These are phyloP conservation scores for Thuja plicata DNA, from an alignment of 83 land plant species.

Conservation along the genomic window DNA sequence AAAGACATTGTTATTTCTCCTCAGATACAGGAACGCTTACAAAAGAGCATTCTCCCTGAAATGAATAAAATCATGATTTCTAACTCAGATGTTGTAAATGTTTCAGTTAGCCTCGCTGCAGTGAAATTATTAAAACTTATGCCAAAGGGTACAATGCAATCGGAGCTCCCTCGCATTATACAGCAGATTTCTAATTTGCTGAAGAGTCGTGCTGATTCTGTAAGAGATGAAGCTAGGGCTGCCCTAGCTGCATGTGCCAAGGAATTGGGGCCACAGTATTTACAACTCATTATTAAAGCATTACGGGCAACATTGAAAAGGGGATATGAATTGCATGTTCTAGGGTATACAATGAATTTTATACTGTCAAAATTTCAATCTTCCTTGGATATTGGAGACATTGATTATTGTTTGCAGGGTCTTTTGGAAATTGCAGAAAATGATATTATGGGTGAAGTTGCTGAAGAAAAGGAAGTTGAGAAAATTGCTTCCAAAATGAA, in stretches of 20 bases:
- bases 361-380: conserved; percentile 51
- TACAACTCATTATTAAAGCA: conserved; percentile 59
- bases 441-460: conserved; percentile 89
- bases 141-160: conserved; percentile 71
- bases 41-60: conserved; percentile 64
- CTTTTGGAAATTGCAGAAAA: conserved; percentile 60
- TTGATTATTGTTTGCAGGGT: conserved; percentile 83
- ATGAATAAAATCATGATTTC: conserved; percentile 60
- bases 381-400: conserved; percentile 39
- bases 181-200: conserved; percentile 76
- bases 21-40: conserved; percentile 46
- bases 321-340: conserved; percentile 94
- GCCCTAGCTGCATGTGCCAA: conserved; percentile 75
- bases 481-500: conserved; percentile 95
- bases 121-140: conserved; percentile 83
- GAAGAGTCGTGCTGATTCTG: conserved; percentile 65
- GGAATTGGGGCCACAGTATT: conserved; percentile 71
- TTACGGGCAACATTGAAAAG: conserved; percentile 64
- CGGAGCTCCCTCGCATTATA: conserved; percentile 79
- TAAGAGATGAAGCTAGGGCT: conserved; percentile 85
- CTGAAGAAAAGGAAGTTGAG: conserved; percentile 89
- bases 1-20: conserved; percentile 7
- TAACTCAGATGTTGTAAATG: conserved; percentile 67
- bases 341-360: conserved; percentile 85
- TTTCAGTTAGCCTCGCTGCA: conserved; percentile 61